Evolutionary conservation across 1,284 basidiomycete species (phyloP).

Genomic region (Leucoagaricus sp.): DNA sequence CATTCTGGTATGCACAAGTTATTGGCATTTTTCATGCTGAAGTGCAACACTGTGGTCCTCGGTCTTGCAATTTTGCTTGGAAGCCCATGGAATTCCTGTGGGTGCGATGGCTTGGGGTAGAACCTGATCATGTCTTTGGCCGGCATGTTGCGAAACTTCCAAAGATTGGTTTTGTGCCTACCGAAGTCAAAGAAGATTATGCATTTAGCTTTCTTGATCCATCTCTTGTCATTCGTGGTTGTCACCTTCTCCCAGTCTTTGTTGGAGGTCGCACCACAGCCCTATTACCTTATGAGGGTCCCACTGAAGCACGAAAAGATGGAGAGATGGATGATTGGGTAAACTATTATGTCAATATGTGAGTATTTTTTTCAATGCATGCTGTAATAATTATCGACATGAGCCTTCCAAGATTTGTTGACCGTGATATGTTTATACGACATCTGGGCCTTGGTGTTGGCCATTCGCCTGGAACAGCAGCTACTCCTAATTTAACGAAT

Average conservation of each 20-base stretch:
- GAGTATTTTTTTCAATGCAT: conserved; percentile 2
- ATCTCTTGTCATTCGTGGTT: conserved; percentile 30
- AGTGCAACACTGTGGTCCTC: conserved; percentile 18
- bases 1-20: conserved; percentile 25
- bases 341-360: conserved; percentile 27
- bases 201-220: conserved; percentile 46
- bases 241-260: conserved; percentile 40
- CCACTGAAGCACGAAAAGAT: conserved; percentile 15
- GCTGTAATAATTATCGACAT: too few species aligned
- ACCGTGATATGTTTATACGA: too few species aligned
- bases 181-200: conserved; percentile 21
- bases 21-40: conserved; percentile 28
- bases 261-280: conserved; percentile 24
- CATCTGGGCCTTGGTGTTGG: too few species aligned
- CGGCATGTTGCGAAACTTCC: conserved; percentile 25
- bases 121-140: conserved; percentile 20
- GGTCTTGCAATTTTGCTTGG: conserved; percentile 1
- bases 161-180: conserved; percentile 35
- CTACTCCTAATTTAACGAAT: too few species aligned
- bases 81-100: conserved; percentile 30
- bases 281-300: conserved; percentile 20
- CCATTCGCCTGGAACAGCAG: too few species aligned
- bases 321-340: conserved; percentile 30
- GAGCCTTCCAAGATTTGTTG: too few species aligned
- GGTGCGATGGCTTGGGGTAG: conserved; percentile 29